These are phyloP conservation scores for Hordeum marinum DNA, from an alignment of 176 grass and related monocot species.

Conservation along the genomic window DNA sequence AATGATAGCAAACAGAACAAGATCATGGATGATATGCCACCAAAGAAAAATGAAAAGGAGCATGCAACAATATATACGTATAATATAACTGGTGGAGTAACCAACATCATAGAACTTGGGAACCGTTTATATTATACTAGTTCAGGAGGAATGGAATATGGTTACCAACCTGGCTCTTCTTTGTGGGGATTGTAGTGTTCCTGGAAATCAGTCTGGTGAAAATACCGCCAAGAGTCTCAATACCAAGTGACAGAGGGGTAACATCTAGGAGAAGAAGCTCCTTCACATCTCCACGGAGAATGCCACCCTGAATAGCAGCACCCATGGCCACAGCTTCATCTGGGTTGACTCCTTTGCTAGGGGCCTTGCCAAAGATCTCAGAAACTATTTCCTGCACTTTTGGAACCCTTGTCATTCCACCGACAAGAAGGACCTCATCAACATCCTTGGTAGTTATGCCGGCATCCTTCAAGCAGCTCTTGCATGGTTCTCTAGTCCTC, in stretches of 20 bases:
- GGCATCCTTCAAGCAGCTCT: constrained; percentile 51
- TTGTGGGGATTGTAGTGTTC: constrained; percentile 49
- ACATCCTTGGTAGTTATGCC: constrained; percentile 32
- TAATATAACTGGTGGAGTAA: neutral
- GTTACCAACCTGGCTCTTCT: constrained; percentile 36
- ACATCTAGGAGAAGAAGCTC: constrained; percentile 55
- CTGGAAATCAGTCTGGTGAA: constrained; percentile 47
- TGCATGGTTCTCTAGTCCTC: constrained; percentile 42
- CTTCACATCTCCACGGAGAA: constrained; percentile 55
- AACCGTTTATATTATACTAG: neutral
- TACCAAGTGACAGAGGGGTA: constrained; percentile 47
- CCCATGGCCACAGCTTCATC: constrained; percentile 53
- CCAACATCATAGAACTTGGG: neutral
- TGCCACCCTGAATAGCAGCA: constrained; percentile 42
- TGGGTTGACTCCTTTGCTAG: constrained; percentile 45
- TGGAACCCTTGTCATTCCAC: constrained; percentile 49
- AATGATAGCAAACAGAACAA: neutral
- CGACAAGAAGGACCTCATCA: constrained; percentile 49
- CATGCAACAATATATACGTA: neutral
- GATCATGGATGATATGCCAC: neutral
- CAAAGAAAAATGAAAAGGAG: neutral
- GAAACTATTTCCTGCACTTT: constrained; percentile 35
- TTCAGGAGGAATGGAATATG: too few relatives aligned
- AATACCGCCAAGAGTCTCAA: constrained; percentile 52
- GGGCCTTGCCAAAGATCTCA: constrained; percentile 43